Base-by-base conservation (phyloP, 495 filamentous ascomycete species). In the Trypethelium eluteriae region DNA sequence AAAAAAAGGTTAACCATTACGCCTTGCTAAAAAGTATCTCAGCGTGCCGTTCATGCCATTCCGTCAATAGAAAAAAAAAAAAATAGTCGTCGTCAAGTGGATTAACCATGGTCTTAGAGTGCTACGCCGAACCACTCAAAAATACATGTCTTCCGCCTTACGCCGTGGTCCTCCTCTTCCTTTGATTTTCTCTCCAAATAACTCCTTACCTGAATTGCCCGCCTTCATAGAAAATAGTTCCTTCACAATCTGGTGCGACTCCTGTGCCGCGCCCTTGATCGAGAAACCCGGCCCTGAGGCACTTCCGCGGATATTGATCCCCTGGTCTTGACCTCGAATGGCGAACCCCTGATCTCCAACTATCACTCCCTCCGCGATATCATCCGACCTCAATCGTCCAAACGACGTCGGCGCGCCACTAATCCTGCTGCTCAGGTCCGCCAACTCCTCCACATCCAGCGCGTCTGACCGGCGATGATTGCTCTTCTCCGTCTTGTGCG, bases 381-480 rank as follows among this genome's bases (percentile, higher is more conserved):
- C 61, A 11, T 66, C 53, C 5, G 53, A 59, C 18, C 14, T 35
- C 56, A 71, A 65, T 16, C 66, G 46, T 1, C 67, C 66, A 49
- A 66, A 61, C 2, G 64, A 39, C n/a, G 38, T 63, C n/a, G 68
- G 46, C 41, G 34, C 50, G 14, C 66, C 67, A 47, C 14, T 68
- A 36, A 71, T 68, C 16, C 70, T 69, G 36, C 66, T 64, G 49
- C 72, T 62, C 5, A 65, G 67, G 35, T 70, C 62, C 7, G 65
- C 64, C 0, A 84, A 83, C 69, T 87, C 84, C 70, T 88, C 85
- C 3, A 84, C 80, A 74, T 90, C 88, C 44, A 85, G 83, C 0
- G 87, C 87, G 70, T 84, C 84, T 39, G 84, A 84, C 0, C 86
- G 81, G 44, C 87, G 86, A 69, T 89, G 87, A 67, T 85, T 84